Conservation (phyloP, 192 early-diverging fungal genomes). For the Oehlia diaphana region DNA sequence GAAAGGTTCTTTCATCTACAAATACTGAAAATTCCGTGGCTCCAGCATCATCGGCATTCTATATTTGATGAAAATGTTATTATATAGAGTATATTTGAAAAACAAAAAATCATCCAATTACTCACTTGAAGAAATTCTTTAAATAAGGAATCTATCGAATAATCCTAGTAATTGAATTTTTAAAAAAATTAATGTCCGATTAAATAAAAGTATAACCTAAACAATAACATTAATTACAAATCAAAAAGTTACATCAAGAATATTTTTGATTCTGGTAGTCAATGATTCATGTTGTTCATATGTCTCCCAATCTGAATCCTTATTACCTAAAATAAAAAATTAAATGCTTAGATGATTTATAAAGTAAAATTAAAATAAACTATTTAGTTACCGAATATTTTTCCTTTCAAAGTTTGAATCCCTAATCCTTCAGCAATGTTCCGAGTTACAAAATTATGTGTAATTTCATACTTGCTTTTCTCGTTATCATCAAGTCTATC, state of each 20-base stretch:
- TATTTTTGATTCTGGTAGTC: conserved; percentile 6
- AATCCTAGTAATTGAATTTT: background rate
- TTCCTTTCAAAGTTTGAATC: background rate
- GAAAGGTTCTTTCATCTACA: conserved; percentile 14
- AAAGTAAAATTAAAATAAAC: background rate
- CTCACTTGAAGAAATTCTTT: conserved; percentile 1
- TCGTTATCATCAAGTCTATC: background rate
- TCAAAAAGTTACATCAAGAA: background rate
- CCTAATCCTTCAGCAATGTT: background rate
- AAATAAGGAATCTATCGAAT: background rate
- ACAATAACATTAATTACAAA: background rate
- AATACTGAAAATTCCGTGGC: conserved; percentile 32
- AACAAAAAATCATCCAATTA: background rate
- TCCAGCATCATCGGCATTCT: conserved; percentile 29
- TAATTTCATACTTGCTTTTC: background rate
- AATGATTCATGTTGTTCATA: conserved; percentile 12
- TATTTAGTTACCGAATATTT: background rate
- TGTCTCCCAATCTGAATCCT: background rate
- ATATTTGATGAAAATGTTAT: background rate
- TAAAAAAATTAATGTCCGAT: background rate
- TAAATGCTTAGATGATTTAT: background rate
- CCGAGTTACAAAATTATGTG: background rate
- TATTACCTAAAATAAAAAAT: background rate
- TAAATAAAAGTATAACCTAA: background rate
- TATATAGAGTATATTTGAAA: background rate